These are phyloP conservation scores for Leccinum arenicola DNA, from an alignment of 768 basidiomycete species.

Conservation along the genomic window DNA sequence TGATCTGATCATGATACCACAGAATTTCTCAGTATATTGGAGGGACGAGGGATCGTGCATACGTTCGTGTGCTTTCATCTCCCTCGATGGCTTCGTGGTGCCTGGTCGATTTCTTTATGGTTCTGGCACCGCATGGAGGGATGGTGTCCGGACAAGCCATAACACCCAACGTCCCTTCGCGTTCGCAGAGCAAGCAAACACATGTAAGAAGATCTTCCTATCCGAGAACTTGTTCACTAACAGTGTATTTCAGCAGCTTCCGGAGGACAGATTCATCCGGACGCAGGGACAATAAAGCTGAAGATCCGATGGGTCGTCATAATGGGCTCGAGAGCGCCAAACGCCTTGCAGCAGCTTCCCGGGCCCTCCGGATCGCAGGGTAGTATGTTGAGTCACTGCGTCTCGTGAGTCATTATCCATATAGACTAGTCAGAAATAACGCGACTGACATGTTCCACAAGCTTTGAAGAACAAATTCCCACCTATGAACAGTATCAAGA, in stretches of 20 bases:
- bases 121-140: constrained; percentile 49
- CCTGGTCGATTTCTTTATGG: constrained; percentile 65
- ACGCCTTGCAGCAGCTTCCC: constrained; percentile 41
- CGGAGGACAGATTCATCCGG: constrained; percentile 27
- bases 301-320: constrained; percentile 42
- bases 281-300: constrained; percentile 52
- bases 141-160: constrained; percentile 49
- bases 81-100: constrained; percentile 60
- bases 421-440: background rate
- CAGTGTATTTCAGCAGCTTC: background rate
- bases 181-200: constrained; percentile 44
- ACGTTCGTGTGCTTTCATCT: constrained; percentile 58
- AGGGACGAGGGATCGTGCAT: constrained; percentile 52
- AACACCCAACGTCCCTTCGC: constrained; percentile 57
- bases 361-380: constrained; percentile 35
- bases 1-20: constrained; percentile 6
- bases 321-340: constrained; percentile 35
- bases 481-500: constrained; percentile 39
- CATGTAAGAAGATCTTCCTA: constrained; percentile 32
- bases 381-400: constrained; percentile 38
- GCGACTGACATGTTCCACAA: constrained; percentile 24
- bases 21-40: constrained; percentile 67
- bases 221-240: background rate
- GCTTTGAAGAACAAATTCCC: constrained; percentile 45
- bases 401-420: constrained; percentile 39